Base-by-base conservation (phyloP, 2,329 filamentous ascomycete species). In the Cytospora piceae region DNA sequence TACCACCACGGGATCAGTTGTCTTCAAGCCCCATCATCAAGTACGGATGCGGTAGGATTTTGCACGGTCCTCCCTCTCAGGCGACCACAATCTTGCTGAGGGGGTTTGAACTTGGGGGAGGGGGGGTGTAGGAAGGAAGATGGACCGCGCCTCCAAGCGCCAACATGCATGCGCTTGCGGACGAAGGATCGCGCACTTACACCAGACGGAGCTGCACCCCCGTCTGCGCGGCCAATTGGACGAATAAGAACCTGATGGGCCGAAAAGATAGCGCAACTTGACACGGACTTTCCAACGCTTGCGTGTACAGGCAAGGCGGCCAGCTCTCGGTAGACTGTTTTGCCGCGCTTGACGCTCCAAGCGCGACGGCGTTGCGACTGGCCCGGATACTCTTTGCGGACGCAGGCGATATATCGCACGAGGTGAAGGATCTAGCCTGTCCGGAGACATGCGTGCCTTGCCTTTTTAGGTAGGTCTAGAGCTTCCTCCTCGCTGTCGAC, bases 311-410 rank as follows among this genome's bases (percentile, higher is more conserved):
- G 22, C 52, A 17, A 22, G 22, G 22, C 52, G 24, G 12, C 12
- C 24, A 29, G 3, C 8, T 11, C 53, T 6, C 11, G 27, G 27
- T 29, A 51, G 15, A 37, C 11, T 9, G 27, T 5, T 4, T n/a
- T 56, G 29, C 53, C 53, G 53, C 60, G 60, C 24, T 57, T 57
- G 60, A 51, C 60, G 60, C 39, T 39, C 11, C 39, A 51, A 62
- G 52, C 51, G 59, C 51, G 59, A 17, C 27, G 17, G 11, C 7
- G 29, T 20, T 2, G 27, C 34, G 29, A 6, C 51, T 51, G 53
- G 29, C 15, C 53, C 15, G 29, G 46, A 14, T 22, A 42, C 5
- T 11, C 20, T 14, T 12, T 37, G 27, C 14, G 24, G 24, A 39
- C 9, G 34, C n/a, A 34, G 34, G 52, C 32, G n/a, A 32, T 20